phyloP scores from a whole-genome alignment of 2,329 filamentous ascomycete species.

The Neofusicoccum parvum region DNA sequence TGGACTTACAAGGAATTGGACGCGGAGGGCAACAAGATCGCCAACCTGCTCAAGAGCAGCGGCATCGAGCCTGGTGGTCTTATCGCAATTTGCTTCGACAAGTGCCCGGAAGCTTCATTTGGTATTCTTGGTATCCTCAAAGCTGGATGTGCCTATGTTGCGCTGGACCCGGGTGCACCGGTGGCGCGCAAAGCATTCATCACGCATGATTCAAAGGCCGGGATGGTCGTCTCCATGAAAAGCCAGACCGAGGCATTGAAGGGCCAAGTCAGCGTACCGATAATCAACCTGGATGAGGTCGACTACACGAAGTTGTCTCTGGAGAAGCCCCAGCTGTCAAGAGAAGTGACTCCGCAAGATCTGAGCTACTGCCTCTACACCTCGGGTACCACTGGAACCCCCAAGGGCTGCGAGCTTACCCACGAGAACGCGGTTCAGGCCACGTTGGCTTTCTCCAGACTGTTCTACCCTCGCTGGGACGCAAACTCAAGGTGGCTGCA shows the following conservation, averaged over 20 bases:
- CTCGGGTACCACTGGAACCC: conserved; percentile 81
- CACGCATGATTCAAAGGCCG: conserved; percentile 69
- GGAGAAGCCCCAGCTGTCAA: conserved; percentile 33
- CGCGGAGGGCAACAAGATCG: conserved; percentile 70
- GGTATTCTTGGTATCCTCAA: conserved; percentile 81
- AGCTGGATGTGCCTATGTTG: conserved; percentile 77
- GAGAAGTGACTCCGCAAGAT: conserved; percentile 49
- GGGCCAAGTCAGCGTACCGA: conserved; percentile 34
- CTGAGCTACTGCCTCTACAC: conserved; percentile 86
- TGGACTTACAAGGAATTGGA: conserved; percentile 81
- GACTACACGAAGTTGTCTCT: conserved; percentile 38
- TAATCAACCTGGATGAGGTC: conserved; percentile 52
- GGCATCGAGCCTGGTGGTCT: conserved; percentile 60
- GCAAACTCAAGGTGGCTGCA: conserved; percentile 78
- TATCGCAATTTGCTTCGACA: conserved; percentile 79
- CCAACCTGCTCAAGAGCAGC: conserved; percentile 60
- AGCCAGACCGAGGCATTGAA: conserved; percentile 45
- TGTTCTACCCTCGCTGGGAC: conserved; percentile 78
- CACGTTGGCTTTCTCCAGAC: conserved; percentile 79
- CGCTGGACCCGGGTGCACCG: conserved; percentile 75
- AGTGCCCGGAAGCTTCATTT: conserved; percentile 82
- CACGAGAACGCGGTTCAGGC: conserved; percentile 89
- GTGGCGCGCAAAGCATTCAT: conserved; percentile 76
- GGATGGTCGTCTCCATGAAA: conserved; percentile 62
- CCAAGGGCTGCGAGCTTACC: conserved; percentile 85